These are phyloP conservation scores for Parmelia sp. DNA, from an alignment of 495 filamentous ascomycete species.

Conservation along the genomic window DNA sequence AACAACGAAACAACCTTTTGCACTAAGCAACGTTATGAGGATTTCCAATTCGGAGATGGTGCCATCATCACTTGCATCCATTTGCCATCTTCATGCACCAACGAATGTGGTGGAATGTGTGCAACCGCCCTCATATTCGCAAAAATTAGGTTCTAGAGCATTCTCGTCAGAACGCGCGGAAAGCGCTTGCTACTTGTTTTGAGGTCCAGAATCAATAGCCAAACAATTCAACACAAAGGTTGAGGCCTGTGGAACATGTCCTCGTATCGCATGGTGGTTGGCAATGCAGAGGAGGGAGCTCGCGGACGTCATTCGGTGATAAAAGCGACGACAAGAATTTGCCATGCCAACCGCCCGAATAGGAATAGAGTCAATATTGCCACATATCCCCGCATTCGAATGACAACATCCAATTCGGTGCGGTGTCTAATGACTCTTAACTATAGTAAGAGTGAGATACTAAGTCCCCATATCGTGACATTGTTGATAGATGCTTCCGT, in stretches of 20 bases:
- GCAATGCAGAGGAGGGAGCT: too few species aligned
- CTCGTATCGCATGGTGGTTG: background rate
- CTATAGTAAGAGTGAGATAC: background rate
- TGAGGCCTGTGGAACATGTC: background rate
- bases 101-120: background rate
- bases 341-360: slow-evolving; percentile 3
- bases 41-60: too few species aligned
- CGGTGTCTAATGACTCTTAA: background rate
- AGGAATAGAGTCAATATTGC: background rate
- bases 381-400: background rate
- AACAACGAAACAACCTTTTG: background rate
- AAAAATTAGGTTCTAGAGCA: background rate
- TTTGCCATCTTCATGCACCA: background rate
- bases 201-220: background rate
- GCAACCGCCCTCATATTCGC: background rate
- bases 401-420: background rate
- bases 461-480: background rate
- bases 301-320: too few species aligned
- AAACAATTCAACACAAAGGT: background rate
- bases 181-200: background rate
- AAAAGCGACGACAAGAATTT: background rate
- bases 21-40: slow-evolving; percentile 4
- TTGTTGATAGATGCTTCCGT: background rate
- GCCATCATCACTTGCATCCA: too few species aligned
- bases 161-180: background rate